Conservation (phyloP, 2,329 filamentous ascomycete genomes). For the Blumeria hordei region DNA sequence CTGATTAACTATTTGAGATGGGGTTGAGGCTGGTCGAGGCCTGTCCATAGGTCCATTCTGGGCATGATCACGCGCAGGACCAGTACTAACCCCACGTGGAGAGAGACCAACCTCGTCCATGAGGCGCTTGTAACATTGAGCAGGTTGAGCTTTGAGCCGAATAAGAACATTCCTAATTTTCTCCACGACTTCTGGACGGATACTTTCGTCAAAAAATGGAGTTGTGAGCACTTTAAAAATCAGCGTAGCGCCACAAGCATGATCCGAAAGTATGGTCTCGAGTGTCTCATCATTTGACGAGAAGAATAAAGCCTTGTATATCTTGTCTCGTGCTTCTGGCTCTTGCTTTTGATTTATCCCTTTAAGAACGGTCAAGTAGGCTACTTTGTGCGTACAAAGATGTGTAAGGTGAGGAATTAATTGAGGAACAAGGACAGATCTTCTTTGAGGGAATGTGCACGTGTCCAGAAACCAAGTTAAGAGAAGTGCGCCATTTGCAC, state of each 20-base stretch:
- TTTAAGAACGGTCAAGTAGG: slow-evolving; percentile 89
- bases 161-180: slow-evolving; percentile 76
- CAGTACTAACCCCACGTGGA: slow-evolving; percentile 25
- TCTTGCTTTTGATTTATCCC: slow-evolving; percentile 97
- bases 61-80: slow-evolving; percentile 14
- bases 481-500: slow-evolving; percentile 79
- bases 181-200: slow-evolving; percentile 69
- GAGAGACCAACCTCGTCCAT: slow-evolving; percentile 97
- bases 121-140: slow-evolving; percentile 88
- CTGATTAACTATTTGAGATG: slow-evolving; percentile 22
- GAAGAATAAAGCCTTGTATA: slow-evolving; percentile 82
- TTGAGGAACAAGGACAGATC: slow-evolving; percentile 74
- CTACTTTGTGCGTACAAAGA: slow-evolving; percentile 94
- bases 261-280: slow-evolving; percentile 76
- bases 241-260: slow-evolving; percentile 74
- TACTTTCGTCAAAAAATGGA: slow-evolving; percentile 84
- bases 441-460: slow-evolving; percentile 79
- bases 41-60: slow-evolving; percentile 21
- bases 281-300: slow-evolving; percentile 65
- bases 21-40: slow-evolving; percentile 29
- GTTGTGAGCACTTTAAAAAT: slow-evolving; percentile 98
- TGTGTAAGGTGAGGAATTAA: slow-evolving; percentile 84
- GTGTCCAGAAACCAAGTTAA: slow-evolving; percentile 97
- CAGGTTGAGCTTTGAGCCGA: slow-evolving; percentile 76
- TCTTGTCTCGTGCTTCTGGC: slow-evolving; percentile 69